Base-by-base conservation (phyloP, 139 green algal species). In the Desmodesmus armatus region DNA sequence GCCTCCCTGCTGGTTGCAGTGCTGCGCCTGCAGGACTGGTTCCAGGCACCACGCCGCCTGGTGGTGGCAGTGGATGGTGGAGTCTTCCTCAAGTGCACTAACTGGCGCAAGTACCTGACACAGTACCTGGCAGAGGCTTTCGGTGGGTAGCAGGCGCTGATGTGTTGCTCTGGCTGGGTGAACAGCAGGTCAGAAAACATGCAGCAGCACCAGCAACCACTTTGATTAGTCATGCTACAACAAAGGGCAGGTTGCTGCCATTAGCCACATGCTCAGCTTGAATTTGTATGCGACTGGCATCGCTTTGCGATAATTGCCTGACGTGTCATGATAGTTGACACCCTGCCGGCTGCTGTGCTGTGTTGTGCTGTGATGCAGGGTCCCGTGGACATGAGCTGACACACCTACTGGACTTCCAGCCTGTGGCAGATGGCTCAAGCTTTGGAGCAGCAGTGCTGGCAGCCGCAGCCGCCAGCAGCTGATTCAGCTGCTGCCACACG, bases 41-140 rank as follows among this genome's bases (percentile, higher is more conserved):
- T 62, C 31, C 71, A 82, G 17, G 1, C 21, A 11, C 82, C 82
- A 13, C 72, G 60, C 2, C 62, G 60, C 2, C 63, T 82, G n/a
- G 72, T 82, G 40, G 72, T 87, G n/a, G 91, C 90, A 1, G 89
- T 95, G 19, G 92, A 95, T 49, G 92, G 92, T 25, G 92, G 91
- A 1, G 80, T 94, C 23, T 93, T 94, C 55, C 72, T 78, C 35
- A 92, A 93, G 51, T 95, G 90, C 44, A 3, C 27, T 15, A 77
- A 78, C 62, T 95, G 87, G 82, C 72, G 88, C 55, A 47, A n/a
- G 3, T 83, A 82, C 80, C 21, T 89, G 73, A 31, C 75, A 58
- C 25, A 74, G 37, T 80, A 77, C 73, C 73, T 85, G 25, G 31
- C n/a, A 1, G 82, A 87, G 72, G 55, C 58, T 0, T 66, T 87